These are phyloP conservation scores for Fimicolochytrium jonesii DNA, from an alignment of 192 early-diverging fungal genomes.

Conservation along the genomic window DNA sequence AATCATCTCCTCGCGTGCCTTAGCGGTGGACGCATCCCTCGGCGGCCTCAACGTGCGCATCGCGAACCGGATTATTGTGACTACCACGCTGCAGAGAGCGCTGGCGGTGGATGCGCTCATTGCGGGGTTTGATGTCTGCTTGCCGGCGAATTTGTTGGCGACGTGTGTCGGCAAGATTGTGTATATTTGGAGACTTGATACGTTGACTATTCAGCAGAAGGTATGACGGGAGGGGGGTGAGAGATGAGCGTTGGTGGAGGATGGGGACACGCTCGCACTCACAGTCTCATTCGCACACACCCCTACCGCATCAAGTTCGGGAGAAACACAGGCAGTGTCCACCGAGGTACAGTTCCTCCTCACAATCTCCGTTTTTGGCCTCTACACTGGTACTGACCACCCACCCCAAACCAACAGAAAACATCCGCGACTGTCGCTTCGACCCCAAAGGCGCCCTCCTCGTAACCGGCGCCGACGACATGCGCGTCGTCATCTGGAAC, in stretches of 20 bases:
- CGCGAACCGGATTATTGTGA: slow-evolving; percentile 45
- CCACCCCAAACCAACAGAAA: slow-evolving; percentile 18
- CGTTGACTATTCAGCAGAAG: slow-evolving; percentile 31
- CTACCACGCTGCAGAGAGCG: slow-evolving; percentile 40
- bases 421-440: slow-evolving; percentile 39
- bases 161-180: slow-evolving; percentile 37
- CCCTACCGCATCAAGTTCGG: slow-evolving; percentile 42
- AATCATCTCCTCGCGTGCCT: too few species aligned
- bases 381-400: neutral
- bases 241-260: neutral
- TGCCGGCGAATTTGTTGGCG: slow-evolving; percentile 22
- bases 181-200: slow-evolving; percentile 36
- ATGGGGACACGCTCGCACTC: neutral
- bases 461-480: slow-evolving; percentile 41
- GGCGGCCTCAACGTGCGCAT: slow-evolving; percentile 46
- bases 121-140: slow-evolving; percentile 40
- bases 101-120: slow-evolving; percentile 46
- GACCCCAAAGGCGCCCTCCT: slow-evolving; percentile 27
- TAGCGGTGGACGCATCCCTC: slow-evolving; percentile 44
- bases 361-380: neutral
- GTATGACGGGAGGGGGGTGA: neutral
- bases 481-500: slow-evolving; percentile 51
- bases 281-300: too few species aligned
- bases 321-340: slow-evolving; percentile 40
- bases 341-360: slow-evolving; percentile 38